Evolutionary conservation across 257 asterid species (phyloP).

Genomic region (Eucommia ulmoides): DNA sequence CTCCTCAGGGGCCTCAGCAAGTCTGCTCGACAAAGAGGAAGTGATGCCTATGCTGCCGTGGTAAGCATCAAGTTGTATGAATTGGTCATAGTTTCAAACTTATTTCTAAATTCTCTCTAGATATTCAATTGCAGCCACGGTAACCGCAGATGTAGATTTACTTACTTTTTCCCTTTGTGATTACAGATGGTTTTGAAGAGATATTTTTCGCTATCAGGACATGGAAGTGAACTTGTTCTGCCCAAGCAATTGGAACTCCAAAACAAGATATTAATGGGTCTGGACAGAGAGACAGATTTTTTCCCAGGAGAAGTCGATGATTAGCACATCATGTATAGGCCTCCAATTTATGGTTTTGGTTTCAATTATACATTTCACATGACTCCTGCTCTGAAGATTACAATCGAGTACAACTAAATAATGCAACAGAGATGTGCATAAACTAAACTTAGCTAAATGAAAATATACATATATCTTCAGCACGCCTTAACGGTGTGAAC

Average conservation of each 20-base stretch:
- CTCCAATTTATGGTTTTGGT: too few relatives aligned
- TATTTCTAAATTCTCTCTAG: neutral
- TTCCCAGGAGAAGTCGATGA: neutral
- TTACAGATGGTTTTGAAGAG: neutral
- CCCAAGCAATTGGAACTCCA: neutral
- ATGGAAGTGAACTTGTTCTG: neutral
- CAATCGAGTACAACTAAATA: too few relatives aligned
- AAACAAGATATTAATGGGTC: neutral
- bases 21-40: neutral
- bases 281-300: neutral
- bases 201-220: neutral
- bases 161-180: neutral
- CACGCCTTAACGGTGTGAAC: too few relatives aligned
- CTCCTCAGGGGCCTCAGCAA: neutral
- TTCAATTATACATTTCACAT: too few relatives aligned
- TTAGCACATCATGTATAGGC: too few relatives aligned
- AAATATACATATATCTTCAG: too few relatives aligned
- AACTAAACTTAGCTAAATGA: too few relatives aligned
- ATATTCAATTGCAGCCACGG: neutral
- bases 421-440: too few relatives aligned
- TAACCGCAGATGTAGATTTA: neutral
- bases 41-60: neutral
- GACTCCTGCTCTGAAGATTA: too few relatives aligned
- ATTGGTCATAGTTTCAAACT: neutral
- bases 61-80: neutral